Percentiles rank a stretch among this genome's conserved stretches.
Conservation (phyloP, 495 filamentous ascomycete species). For the Sporormia fimetaria region DNA sequence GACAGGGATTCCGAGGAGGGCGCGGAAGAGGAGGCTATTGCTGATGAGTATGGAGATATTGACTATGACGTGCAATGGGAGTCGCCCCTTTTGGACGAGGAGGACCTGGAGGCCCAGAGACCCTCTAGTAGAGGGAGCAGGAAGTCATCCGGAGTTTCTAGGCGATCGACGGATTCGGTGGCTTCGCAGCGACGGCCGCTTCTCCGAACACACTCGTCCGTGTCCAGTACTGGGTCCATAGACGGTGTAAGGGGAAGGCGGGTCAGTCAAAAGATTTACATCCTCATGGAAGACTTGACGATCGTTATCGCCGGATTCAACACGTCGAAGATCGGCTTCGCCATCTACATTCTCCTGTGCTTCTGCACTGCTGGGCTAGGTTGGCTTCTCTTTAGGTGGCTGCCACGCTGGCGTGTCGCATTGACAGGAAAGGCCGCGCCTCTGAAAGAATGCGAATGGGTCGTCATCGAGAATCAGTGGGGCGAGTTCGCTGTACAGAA, state of each 20-base stretch:
- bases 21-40: slow-evolving; percentile 38
- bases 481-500: slow-evolving; percentile 68
- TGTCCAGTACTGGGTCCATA: slow-evolving; percentile 45
- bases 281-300: slow-evolving; percentile 84
- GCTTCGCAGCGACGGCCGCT: no score
- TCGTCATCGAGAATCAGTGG: slow-evolving; percentile 92
- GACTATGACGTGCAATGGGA: slow-evolving; percentile 32
- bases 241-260: slow-evolving; percentile 42
- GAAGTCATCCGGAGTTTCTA: slow-evolving; percentile 44
- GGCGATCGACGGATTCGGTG: slow-evolving; percentile 53
- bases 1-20: slow-evolving; percentile 34
- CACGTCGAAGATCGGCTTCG: slow-evolving; percentile 56
- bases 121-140: no score
- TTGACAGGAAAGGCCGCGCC: slow-evolving; percentile 57
- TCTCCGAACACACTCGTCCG: slow-evolving; percentile 51
- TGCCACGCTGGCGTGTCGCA: slow-evolving; percentile 73
- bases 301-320: slow-evolving; percentile 85
- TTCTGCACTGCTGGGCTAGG: slow-evolving; percentile 59
- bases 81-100: no score
- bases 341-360: slow-evolving; percentile 58
- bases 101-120: slow-evolving; percentile 15
- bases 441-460: slow-evolving; percentile 70
- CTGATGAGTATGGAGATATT: slow-evolving; percentile 33
- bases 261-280: slow-evolving; percentile 78
- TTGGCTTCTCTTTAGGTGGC: slow-evolving; percentile 79